A percentile compares a stretch with the other conserved stretches of the same genome.
These are phyloP conservation scores for Magnaporthales sp. DNA, from an alignment of 2,329 filamentous ascomycete genomes.

Conservation along the genomic window DNA sequence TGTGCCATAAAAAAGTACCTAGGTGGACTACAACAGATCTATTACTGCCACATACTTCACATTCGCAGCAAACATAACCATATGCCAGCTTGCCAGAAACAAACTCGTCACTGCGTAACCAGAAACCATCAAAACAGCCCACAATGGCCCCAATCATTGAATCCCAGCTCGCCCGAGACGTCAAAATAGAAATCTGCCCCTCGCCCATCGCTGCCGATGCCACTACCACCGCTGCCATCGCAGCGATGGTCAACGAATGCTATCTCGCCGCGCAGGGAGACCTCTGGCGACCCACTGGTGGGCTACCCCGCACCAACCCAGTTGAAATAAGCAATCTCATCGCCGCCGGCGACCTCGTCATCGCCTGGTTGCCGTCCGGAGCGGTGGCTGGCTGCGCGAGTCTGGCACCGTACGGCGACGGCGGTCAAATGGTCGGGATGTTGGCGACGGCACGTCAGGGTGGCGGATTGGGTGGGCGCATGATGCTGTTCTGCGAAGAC, in stretches of 20 bases:
- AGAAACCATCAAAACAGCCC: background rate
- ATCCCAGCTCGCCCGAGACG: background rate
- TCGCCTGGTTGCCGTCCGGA: constrained; percentile 14
- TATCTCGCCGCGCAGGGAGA: constrained; percentile 8
- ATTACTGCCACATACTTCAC: background rate
- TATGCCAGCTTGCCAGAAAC: background rate
- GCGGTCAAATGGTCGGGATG: constrained; percentile 14
- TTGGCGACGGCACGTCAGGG: constrained; percentile 15
- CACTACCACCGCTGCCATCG: background rate
- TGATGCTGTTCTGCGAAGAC: constrained; percentile 20
- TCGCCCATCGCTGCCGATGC: constrained; percentile 3
- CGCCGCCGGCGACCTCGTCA: constrained; percentile 14
- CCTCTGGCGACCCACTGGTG: constrained; percentile 8
- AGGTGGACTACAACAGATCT: background rate
- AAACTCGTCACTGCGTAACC: background rate
- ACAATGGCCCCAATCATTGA: background rate
- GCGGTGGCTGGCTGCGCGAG: constrained; percentile 12
- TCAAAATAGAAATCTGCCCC: background rate
- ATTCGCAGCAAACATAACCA: background rate
- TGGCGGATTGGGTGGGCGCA: constrained; percentile 16
- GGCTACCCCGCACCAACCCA: constrained; percentile 13
- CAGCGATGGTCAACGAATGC: constrained; percentile 9
- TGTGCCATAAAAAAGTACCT: background rate
- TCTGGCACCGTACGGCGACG: background rate
- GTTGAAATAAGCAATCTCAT: constrained; percentile 14